Evolutionary conservation across 768 basidiomycete species (phyloP).

Genomic region (Termitomyces eurrhizus): DNA sequence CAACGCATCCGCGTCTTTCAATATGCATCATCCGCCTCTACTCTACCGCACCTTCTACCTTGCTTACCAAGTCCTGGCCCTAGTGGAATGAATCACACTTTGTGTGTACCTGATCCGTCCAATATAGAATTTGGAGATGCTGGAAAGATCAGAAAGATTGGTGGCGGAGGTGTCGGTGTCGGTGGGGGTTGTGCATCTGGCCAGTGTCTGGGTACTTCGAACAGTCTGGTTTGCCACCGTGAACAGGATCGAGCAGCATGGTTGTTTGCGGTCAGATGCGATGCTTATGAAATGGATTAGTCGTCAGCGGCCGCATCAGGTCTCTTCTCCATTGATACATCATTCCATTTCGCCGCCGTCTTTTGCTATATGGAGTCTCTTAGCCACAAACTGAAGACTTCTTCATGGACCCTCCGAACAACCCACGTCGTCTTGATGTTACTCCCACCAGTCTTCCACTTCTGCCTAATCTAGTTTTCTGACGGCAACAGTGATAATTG

Average conservation of each 20-base stretch:
- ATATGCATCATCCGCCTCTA: conserved; percentile 44
- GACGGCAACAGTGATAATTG: background rate
- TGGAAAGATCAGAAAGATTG: conserved; percentile 9
- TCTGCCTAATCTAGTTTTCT: background rate
- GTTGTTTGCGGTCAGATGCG: conserved; percentile 44
- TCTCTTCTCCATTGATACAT: background rate
- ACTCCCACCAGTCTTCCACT: background rate
- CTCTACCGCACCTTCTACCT: conserved; percentile 36
- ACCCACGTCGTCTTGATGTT: background rate
- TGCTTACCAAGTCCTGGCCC: conserved; percentile 10
- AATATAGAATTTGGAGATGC: conserved; percentile 19
- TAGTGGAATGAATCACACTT: background rate
- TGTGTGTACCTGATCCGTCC: conserved; percentile 32
- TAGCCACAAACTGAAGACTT: background rate
- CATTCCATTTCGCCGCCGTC: background rate
- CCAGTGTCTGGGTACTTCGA: conserved; percentile 34
- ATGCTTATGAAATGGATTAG: conserved; percentile 33
- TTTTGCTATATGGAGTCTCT: too few species aligned
- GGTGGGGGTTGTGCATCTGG: conserved; percentile 27
- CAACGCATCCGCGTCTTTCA: conserved; percentile 51
- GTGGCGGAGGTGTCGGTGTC: conserved; percentile 18
- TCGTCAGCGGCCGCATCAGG: background rate
- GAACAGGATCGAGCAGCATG: conserved; percentile 43
- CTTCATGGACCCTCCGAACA: background rate
- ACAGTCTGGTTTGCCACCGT: conserved; percentile 34